Conservation (phyloP, 1,284 basidiomycete genomes). For the Apiotrichum gamsii region DNA sequence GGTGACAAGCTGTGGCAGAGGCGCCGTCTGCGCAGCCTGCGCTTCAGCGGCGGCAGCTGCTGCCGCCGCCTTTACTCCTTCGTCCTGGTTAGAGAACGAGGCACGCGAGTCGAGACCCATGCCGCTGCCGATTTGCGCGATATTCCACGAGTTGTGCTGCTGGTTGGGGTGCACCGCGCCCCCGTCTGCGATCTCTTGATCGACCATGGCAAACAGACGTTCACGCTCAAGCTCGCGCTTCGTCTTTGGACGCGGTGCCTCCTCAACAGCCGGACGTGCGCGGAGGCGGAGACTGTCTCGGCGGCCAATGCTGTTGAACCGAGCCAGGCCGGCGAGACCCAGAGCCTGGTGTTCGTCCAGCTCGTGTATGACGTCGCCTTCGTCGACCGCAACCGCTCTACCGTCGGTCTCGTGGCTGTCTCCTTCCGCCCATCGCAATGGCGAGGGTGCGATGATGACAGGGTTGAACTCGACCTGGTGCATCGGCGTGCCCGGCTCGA, state of each 20-base stretch:
- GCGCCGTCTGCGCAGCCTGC: too few relatives aligned
- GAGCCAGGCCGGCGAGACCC: constrained; percentile 11
- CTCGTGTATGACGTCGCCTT: constrained; percentile 1
- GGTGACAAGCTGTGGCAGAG: neutral
- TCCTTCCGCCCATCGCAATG: neutral
- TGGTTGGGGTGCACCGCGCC: neutral
- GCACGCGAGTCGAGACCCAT: constrained; percentile 1
- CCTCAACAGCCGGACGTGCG: neutral
- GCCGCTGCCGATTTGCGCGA: constrained; percentile 25
- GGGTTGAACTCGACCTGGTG: constrained; percentile 24
- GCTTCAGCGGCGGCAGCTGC: too few relatives aligned
- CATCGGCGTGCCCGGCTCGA: constrained; percentile 1
- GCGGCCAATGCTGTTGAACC: constrained; percentile 39
- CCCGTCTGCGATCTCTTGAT: constrained; percentile 31
- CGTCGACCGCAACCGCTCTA: too few relatives aligned
- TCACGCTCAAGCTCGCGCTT: constrained; percentile 45
- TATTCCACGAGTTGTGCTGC: constrained; percentile 11
- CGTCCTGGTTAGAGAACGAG: too few relatives aligned
- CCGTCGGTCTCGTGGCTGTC: neutral
- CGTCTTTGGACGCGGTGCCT: constrained; percentile 27
- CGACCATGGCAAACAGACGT: constrained; percentile 40
- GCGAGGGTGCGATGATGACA: constrained; percentile 25
- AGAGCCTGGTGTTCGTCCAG: constrained; percentile 2
- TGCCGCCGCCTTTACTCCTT: too few relatives aligned
- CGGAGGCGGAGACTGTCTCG: constrained; percentile 26